Percentiles rank a stretch among this genome's conserved stretches.
Conservation (phyloP, 2,329 filamentous ascomycete species). For the Aspergillus felis region DNA sequence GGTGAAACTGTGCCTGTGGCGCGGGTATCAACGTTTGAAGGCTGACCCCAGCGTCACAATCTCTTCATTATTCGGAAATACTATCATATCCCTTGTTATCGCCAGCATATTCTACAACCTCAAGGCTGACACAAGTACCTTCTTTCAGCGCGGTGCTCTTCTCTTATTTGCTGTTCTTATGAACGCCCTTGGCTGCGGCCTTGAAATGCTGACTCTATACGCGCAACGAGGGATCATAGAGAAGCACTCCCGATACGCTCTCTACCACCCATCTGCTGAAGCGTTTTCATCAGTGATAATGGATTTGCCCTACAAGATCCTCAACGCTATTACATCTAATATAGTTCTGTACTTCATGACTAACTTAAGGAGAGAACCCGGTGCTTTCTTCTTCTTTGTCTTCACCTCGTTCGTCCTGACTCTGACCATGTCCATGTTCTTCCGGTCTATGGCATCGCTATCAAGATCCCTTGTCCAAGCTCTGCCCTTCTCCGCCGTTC, state of each 20-base stretch:
- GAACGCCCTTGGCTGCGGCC: constrained; percentile 72
- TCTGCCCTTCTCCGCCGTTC: constrained; percentile 49
- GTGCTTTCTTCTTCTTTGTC: constrained; percentile 78
- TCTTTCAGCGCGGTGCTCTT: constrained; percentile 70
- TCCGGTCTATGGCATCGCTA: constrained; percentile 69
- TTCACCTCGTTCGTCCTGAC: constrained; percentile 69
- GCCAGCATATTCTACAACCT: constrained; percentile 76
- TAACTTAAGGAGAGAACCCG: constrained; percentile 67
- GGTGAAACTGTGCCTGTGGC: constrained; percentile 69
- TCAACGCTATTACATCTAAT: constrained; percentile 70
- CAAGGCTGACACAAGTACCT: constrained; percentile 58
- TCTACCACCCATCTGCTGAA: constrained; percentile 16
- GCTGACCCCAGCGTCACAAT: constrained; percentile 71
- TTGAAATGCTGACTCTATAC: constrained; percentile 48
- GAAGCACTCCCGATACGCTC: constrained; percentile 16
- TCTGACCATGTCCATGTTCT: constrained; percentile 75
- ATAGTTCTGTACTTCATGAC: constrained; percentile 79
- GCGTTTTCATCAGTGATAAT: constrained; percentile 8
- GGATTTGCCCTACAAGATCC: constrained; percentile 67
- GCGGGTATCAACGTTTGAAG: constrained; percentile 68
- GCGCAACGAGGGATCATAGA: constrained; percentile 16
- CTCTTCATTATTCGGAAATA: constrained; percentile 61
- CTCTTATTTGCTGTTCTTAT: constrained; percentile 81
- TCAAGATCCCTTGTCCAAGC: constrained; percentile 61
- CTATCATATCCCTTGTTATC: constrained; percentile 69